These are phyloP conservation scores for Ascochyta fabae DNA, from an alignment of 2,329 filamentous ascomycete genomes.

Conservation along the genomic window DNA sequence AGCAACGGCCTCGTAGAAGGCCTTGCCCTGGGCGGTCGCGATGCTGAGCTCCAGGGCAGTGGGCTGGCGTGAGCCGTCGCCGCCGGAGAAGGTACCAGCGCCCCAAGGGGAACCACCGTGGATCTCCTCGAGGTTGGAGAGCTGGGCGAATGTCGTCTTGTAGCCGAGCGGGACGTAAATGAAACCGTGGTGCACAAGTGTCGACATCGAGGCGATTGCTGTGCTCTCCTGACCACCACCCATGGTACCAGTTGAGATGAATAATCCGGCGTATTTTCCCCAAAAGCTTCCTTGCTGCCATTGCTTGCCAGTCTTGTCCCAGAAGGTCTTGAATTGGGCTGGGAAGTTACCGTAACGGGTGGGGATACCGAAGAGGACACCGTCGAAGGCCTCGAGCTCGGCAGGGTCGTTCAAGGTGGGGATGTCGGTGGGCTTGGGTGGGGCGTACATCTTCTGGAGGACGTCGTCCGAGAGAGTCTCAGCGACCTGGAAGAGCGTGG, in stretches of 20 bases:
- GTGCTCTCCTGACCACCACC: slow-evolving; percentile 96
- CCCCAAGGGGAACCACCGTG: slow-evolving; percentile 92
- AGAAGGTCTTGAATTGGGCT: slow-evolving; percentile 91
- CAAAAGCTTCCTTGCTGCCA: slow-evolving; percentile 79
- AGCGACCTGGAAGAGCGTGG: slow-evolving; percentile 82
- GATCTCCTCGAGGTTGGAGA: slow-evolving; percentile 77
- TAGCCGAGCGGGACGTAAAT: slow-evolving; percentile 97
- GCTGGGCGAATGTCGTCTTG: slow-evolving; percentile 73
- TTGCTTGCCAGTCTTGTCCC: slow-evolving; percentile 87
- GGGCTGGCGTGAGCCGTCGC: slow-evolving; percentile 85
- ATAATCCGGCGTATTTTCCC: slow-evolving; percentile 91
- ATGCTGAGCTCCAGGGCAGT: slow-evolving; percentile 75
- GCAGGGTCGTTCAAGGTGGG: slow-evolving; percentile 65
- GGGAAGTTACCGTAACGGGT: slow-evolving; percentile 95
- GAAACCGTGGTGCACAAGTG: slow-evolving; percentile 90
- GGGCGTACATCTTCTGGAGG: slow-evolving; percentile 88
- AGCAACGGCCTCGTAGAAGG: slow-evolving; percentile 78
- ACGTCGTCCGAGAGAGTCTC: slow-evolving; percentile 90
- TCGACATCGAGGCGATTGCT: slow-evolving; percentile 79
- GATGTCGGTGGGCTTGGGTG: slow-evolving; percentile 72
- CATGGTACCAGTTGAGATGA: slow-evolving; percentile 80
- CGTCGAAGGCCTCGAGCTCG: slow-evolving; percentile 78
- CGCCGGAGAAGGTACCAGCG: slow-evolving; percentile 83
- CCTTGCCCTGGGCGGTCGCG: slow-evolving; percentile 81
- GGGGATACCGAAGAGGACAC: slow-evolving; percentile 89